phyloP scores from a whole-genome alignment of 2,329 filamentous ascomycete genomes.

The Fusarium avenaceum region DNA sequence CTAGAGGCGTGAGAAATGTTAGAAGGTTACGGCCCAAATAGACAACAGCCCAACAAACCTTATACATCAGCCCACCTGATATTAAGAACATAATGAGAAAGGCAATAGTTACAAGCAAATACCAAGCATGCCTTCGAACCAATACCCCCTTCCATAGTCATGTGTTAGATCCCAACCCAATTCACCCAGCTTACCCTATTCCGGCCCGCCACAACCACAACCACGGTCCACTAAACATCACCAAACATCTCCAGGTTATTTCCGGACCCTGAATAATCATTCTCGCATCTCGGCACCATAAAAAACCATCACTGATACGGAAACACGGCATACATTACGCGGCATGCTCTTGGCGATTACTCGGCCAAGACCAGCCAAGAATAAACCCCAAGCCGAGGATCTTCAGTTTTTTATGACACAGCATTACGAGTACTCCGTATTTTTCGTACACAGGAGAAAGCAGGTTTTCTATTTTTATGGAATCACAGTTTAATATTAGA shows the following conservation, averaged over 20 bases:
- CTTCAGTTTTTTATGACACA: background rate
- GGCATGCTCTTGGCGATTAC: background rate
- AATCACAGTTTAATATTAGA: constrained; percentile 21
- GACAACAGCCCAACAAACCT: too few relatives aligned
- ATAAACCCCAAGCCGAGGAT: background rate
- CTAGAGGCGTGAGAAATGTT: too few relatives aligned
- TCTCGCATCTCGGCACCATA: constrained; percentile 3
- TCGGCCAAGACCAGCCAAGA: background rate
- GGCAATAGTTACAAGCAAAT: too few relatives aligned
- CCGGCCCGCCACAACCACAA: too few relatives aligned
- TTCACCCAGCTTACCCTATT: background rate
- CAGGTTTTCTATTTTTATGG: background rate
- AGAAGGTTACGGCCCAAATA: too few relatives aligned
- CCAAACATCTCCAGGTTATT: constrained; percentile 5
- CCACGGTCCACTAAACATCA: background rate
- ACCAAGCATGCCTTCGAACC: too few relatives aligned
- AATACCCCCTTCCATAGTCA: too few relatives aligned
- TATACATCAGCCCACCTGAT: too few relatives aligned
- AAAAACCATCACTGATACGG: constrained; percentile 18
- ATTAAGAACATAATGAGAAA: too few relatives aligned
- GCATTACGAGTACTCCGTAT: background rate
- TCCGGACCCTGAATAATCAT: constrained; percentile 9
- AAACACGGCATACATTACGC: constrained; percentile 25
- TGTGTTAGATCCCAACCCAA: too few relatives aligned
- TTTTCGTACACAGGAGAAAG: background rate